phyloP scores from a whole-genome alignment of 2,329 filamentous ascomycete species.

The Fusarium albosuccineum region DNA sequence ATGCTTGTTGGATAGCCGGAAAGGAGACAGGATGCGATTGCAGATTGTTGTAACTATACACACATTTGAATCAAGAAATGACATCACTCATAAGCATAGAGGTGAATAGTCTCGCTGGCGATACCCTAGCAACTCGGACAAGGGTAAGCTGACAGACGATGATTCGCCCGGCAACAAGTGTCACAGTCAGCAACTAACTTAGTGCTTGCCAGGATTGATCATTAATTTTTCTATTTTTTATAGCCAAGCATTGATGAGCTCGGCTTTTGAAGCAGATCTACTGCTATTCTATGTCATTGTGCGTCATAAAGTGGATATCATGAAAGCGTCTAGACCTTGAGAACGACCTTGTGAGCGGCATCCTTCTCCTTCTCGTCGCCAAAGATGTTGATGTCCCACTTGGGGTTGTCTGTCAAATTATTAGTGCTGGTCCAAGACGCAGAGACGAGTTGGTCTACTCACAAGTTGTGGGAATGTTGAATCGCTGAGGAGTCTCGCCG shows the following conservation, averaged over 20 bases:
- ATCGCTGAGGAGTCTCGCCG: constrained; percentile 63
- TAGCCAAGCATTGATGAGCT: not conserved
- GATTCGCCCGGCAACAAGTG: constrained; percentile 5
- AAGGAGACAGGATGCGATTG: constrained; percentile 11
- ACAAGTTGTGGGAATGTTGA: constrained; percentile 60
- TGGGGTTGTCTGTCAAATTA: constrained; percentile 57
- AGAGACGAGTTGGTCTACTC: constrained; percentile 37
- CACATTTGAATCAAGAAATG: constrained; percentile 3
- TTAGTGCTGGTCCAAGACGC: constrained; percentile 11
- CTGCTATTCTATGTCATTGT: constrained; percentile 32
- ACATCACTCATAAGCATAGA: not conserved
- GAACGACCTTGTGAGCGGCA: constrained; percentile 62
- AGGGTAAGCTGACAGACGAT: constrained; percentile 5
- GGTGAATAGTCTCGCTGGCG: not conserved
- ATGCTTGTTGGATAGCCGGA: constrained; percentile 3
- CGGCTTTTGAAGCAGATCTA: constrained; percentile 6
- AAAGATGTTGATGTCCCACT: constrained; percentile 71
- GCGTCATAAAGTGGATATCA: constrained; percentile 36
- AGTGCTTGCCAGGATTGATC: not conserved
- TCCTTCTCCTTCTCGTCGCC: constrained; percentile 65
- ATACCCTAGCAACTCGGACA: constrained; percentile 8
- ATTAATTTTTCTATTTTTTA: constrained; percentile 29
- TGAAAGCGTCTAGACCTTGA: constrained; percentile 44
- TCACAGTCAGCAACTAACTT: not conserved
- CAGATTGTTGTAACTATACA: constrained; percentile 25